Evolutionary conservation across 2,329 filamentous ascomycete genomes (phyloP).

Genomic region (Purpureocillium lavendulum): DNA sequence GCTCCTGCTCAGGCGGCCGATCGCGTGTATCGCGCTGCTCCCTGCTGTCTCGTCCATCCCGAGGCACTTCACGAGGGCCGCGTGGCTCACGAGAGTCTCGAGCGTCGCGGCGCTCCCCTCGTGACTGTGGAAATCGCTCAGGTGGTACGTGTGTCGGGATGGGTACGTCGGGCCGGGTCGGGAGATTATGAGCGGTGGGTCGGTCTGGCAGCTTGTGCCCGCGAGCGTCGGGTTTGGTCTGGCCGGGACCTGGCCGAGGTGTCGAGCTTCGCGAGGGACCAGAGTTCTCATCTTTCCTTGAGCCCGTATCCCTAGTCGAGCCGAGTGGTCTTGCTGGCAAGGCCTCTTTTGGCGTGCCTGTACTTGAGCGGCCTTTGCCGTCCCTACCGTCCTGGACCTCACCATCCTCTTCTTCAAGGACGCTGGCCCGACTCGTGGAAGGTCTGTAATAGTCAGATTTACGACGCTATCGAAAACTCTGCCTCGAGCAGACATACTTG

Average conservation of each 20-base stretch:
- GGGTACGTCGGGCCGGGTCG: constrained; percentile 50
- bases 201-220: constrained; percentile 28
- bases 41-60: constrained; percentile 30
- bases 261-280: constrained; percentile 17
- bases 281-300: constrained; percentile 15
- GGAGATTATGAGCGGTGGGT: constrained; percentile 31
- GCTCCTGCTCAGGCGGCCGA: constrained; percentile 30
- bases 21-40: constrained; percentile 27
- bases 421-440: constrained; percentile 6
- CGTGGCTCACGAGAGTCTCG: constrained; percentile 24
- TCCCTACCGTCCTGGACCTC: constrained; percentile 57
- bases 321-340: constrained; percentile 23
- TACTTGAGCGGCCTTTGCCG: constrained; percentile 3
- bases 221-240: constrained; percentile 18
- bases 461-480: constrained; percentile 4
- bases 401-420: constrained; percentile 58
- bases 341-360: constrained; percentile 19
- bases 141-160: constrained; percentile 38
- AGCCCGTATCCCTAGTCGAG: constrained; percentile 13
- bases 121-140: constrained; percentile 34
- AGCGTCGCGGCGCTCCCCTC: constrained; percentile 23
- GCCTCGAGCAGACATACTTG: constrained; percentile 22
- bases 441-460: constrained; percentile 11
- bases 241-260: constrained; percentile 14
- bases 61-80: not conserved